Conservation (phyloP, 1,284 basidiomycete genomes). For the Coniferiporia sulphurascens region DNA sequence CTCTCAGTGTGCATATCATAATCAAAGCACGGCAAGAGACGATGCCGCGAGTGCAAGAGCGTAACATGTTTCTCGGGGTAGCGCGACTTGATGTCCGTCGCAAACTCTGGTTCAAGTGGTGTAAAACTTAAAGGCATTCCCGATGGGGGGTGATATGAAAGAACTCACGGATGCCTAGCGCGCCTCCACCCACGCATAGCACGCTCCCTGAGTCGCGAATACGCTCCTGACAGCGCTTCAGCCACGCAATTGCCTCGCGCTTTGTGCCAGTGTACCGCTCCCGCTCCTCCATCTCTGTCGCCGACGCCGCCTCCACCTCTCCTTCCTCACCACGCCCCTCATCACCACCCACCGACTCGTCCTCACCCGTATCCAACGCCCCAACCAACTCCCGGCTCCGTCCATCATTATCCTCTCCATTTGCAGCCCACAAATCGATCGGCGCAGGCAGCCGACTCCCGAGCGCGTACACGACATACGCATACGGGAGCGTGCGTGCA, state of each 20-base stretch:
- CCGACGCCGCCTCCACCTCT: neutral
- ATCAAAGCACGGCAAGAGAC: slow-evolving; percentile 57
- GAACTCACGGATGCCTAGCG: slow-evolving; percentile 55
- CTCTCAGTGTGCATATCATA: slow-evolving; percentile 51
- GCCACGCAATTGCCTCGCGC: slow-evolving; percentile 42
- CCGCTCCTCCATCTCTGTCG: neutral
- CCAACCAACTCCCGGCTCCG: neutral
- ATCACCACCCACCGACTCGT: neutral
- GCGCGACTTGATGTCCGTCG: slow-evolving; percentile 61
- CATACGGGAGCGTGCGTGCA: slow-evolving; percentile 35
- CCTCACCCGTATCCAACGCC: neutral
- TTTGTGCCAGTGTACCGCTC: slow-evolving; percentile 40
- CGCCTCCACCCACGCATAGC: slow-evolving; percentile 57
- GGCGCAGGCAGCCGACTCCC: slow-evolving; percentile 52
- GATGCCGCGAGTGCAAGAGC: slow-evolving; percentile 60
- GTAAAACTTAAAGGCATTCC: slow-evolving; percentile 1
- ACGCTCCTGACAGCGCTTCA: slow-evolving; percentile 40
- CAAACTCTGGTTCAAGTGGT: slow-evolving; percentile 43
- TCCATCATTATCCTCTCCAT: neutral
- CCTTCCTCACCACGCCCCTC: neutral
- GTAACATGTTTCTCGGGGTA: slow-evolving; percentile 57
- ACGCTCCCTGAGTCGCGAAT: slow-evolving; percentile 42
- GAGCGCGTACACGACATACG: slow-evolving; percentile 55
- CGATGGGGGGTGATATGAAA: neutral
- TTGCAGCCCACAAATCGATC: slow-evolving; percentile 51